Evolutionary conservation across 164 flowering plant genomes (phyloP).

Genomic region (Berberis thunbergii): DNA sequence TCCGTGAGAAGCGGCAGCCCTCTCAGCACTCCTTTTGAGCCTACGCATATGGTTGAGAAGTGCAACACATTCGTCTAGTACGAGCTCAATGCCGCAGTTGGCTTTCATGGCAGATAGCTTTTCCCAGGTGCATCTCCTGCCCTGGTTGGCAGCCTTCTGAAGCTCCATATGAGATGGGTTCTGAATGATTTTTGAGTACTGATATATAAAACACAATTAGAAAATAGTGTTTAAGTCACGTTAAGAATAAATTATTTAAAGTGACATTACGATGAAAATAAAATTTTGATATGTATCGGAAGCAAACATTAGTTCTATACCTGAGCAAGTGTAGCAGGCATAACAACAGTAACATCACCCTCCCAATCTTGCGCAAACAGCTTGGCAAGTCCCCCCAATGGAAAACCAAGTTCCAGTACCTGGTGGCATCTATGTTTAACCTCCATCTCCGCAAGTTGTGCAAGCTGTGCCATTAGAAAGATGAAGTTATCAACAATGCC

Average conservation of each 20-base stretch:
- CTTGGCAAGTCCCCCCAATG: conserved; percentile 79
- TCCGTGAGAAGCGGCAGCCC: conserved; percentile 83
- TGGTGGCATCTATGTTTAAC: conserved; percentile 96
- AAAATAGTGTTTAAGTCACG: neutral
- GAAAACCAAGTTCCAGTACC: conserved; percentile 88
- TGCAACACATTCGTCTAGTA: conserved; percentile 89
- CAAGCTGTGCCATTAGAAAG: conserved; percentile 44
- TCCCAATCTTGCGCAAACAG: conserved; percentile 99
- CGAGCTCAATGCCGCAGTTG: conserved; percentile 93
- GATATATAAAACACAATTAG: conserved; percentile 9
- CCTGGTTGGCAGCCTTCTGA: conserved; percentile 89
- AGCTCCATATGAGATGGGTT: conserved; percentile 77
- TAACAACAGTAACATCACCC: conserved; percentile 96
- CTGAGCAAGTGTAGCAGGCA: conserved; percentile 99
- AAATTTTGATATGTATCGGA: neutral
- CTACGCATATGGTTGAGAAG: conserved; percentile 97
- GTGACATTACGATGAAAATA: neutral
- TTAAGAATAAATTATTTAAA: too few species aligned
- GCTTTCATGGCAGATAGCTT: conserved; percentile 96
- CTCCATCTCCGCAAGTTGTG: conserved; percentile 92
- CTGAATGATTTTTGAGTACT: conserved; percentile 90
- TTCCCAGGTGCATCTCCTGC: conserved; percentile 98
- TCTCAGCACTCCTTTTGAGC: conserved; percentile 78
- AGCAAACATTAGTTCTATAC: conserved; percentile 21
- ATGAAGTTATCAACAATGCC: neutral